These are phyloP conservation scores for Dactylonectria macrodidyma DNA, from an alignment of 2,329 filamentous ascomycete species.

Conservation along the genomic window DNA sequence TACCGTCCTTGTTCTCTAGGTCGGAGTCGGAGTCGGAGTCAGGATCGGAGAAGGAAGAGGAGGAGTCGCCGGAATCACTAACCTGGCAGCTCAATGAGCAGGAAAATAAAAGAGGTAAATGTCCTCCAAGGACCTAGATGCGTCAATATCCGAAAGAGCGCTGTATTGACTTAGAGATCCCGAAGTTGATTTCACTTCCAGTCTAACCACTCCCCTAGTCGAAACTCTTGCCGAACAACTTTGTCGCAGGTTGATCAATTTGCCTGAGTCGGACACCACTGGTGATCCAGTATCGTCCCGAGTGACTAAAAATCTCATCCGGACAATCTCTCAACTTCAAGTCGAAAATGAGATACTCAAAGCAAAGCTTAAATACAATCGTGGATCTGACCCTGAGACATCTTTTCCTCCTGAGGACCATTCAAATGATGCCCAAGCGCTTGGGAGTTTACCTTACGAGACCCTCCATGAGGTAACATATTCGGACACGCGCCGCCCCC, in stretches of 20 bases:
- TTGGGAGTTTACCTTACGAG: not conserved
- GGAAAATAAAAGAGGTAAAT: not conserved
- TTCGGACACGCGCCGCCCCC: too few relatives aligned
- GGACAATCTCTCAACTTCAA: slow-evolving; percentile 19
- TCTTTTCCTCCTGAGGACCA: not conserved
- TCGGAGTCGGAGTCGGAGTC: too few relatives aligned
- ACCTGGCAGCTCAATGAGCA: too few relatives aligned
- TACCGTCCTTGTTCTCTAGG: too few relatives aligned
- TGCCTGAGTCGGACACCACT: not conserved
- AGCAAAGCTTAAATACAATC: slow-evolving; percentile 9
- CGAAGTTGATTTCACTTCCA: not conserved
- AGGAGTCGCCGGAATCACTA: too few relatives aligned
- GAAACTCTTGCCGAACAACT: slow-evolving; percentile 14
- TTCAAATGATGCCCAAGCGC: not conserved
- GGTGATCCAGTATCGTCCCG: not conserved
- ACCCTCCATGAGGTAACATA: not conserved
- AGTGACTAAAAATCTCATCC: slow-evolving; percentile 9
- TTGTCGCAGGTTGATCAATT: not conserved
- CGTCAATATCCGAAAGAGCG: not conserved
- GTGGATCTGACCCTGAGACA: too few relatives aligned
- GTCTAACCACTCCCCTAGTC: not conserved
- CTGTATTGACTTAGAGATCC: not conserved
- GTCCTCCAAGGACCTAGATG: not conserved
- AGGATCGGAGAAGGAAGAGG: too few relatives aligned
- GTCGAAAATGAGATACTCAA: slow-evolving; percentile 26